These are phyloP conservation scores for Lentinula guzmanii DNA, from an alignment of 768 basidiomycete genomes.

Conservation along the genomic window DNA sequence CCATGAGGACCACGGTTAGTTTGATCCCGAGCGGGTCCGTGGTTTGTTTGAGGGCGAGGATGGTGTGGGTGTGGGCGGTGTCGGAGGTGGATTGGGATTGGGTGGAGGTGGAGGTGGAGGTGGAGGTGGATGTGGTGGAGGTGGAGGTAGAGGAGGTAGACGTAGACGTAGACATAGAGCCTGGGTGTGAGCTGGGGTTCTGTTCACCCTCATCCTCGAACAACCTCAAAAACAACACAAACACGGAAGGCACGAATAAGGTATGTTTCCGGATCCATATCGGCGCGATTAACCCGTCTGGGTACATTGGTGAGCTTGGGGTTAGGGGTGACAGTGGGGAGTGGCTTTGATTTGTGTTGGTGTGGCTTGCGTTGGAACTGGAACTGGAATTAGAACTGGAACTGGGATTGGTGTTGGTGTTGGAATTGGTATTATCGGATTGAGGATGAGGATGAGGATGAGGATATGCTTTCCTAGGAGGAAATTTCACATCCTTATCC, in stretches of 20 bases:
- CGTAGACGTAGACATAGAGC: too few relatives aligned
- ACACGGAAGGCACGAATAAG: conserved; percentile 85
- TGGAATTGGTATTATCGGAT: too few relatives aligned
- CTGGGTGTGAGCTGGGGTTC: too few relatives aligned
- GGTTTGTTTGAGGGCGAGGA: conserved; percentile 50
- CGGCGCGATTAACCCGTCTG: conserved; percentile 94
- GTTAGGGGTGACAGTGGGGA: conserved; percentile 94
- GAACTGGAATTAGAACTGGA: too few relatives aligned
- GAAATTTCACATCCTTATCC: conserved; percentile 79
- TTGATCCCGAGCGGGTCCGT: conserved; percentile 45
- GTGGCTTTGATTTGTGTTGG: conserved; percentile 27
- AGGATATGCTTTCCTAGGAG: conserved; percentile 61
- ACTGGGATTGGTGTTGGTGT: too few relatives aligned
- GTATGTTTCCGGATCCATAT: conserved; percentile 98
- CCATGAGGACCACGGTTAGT: conserved; percentile 89
- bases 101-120: neutral
- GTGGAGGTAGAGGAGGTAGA: too few relatives aligned
- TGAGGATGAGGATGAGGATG: too few relatives aligned
- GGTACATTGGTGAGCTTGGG: conserved; percentile 82
- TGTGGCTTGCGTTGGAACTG: too few relatives aligned
- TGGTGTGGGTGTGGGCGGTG: conserved; percentile 34
- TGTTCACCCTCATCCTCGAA: conserved; percentile 45
- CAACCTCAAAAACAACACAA: conserved; percentile 84
- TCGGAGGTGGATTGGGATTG: neutral
- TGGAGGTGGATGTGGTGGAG: too few relatives aligned